Base-by-base conservation (phyloP, 2,329 filamentous ascomycete genomes). In the Trichoderma afroharzianum region DNA sequence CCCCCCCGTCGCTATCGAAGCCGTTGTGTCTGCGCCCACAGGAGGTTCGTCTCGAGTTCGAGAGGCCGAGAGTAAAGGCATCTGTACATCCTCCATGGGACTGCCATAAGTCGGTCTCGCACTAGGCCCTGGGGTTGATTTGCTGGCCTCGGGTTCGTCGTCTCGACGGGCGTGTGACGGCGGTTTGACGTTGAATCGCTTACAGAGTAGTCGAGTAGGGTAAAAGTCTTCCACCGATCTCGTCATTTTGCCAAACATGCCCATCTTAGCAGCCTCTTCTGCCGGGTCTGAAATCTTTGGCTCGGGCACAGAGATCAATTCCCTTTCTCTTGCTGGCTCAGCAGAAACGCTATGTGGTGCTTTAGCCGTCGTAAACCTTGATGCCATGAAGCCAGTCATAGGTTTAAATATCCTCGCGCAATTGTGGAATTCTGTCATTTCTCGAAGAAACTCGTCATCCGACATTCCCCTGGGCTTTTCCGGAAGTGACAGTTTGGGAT, bases 211-310 rank as follows among this genome's bases (percentile, higher is more conserved):
- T 69, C 94, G 86, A 1, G 92, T 91, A 1, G 96, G 96, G 76
- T 91, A 91, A 80, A 97, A 98, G 5, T 90, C 88, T 8, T 88
- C 80, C 0, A 86, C 85, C 26, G 86, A 89, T 73, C 96, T 87
- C 3, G 96, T 99, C 89, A 98, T 88, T 15, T 90, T 87, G 1
- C 96, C 96, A 81, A 95, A 98, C 94, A 98, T 97, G 71, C 94
- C 94, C 78, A 98, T 84, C 77, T 88, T 93, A 8, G 96, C 96
- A 1, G 96, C 96, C 76, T 93, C 91, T 78, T 95, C 92, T 12
- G 94, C 93, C 0, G 95, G 91, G 77, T 97, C 92, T 73, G 76
- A 75, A 5, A 76, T 71, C 39, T 82, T 83, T 11, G 78, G 77
- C 62, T 79, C 79, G 1, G 79, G 79, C 57, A 76, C 77, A 7